Evolutionary conservation across 768 basidiomycete genomes (phyloP), one percentile per base, ranked within the genome.

Genomic region (Termitomyces bulborhizus): DNA sequence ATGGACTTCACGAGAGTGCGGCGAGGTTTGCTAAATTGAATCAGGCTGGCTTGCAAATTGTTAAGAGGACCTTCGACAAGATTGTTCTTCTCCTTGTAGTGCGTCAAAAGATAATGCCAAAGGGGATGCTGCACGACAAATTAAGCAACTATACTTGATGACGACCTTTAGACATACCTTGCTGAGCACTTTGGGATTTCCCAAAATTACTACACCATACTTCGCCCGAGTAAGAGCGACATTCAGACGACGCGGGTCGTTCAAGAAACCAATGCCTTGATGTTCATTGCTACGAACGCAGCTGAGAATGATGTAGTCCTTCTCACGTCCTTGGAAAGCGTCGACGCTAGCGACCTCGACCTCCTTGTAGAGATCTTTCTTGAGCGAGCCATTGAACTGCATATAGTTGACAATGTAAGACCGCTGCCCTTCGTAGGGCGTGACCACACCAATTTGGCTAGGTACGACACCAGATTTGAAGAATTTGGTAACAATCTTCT

Each of bases 401-500:
- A 99, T 98, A 70, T 96, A 99, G 70, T 93, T 96, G 69, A 96
- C 95, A 67, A 99, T 89, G 69, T 97, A 98, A 1, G 95, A 97
- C 16, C 97, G 85, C 65, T 99, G 97, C 26, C 97, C 97, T 69
- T 99, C 97, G 70, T 99, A 99, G 0, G 97, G 97, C 2, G 97
- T 99, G 65, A 99, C 93, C 58, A 99, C 92, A 59, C 97, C 97
- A 63, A 99, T 99, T 66, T 99, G 96, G 53, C 76, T 80, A 11
- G 97, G 96, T 37, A 96, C 80, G 29, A 99, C 97, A 37, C 97
- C 97, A 0, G 96, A 93, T 71, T 97, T 97, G 90, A 99, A 99
- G 78, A 98, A 98, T 68, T 98, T 97, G 54, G 97, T 99, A 41
- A 98, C 96, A 61, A 99, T 99, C 81, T 98, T 99, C 74, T 99